phyloP scores from a whole-genome alignment of 2,329 filamentous ascomycete genomes.

The Mycogone perniciosa region DNA sequence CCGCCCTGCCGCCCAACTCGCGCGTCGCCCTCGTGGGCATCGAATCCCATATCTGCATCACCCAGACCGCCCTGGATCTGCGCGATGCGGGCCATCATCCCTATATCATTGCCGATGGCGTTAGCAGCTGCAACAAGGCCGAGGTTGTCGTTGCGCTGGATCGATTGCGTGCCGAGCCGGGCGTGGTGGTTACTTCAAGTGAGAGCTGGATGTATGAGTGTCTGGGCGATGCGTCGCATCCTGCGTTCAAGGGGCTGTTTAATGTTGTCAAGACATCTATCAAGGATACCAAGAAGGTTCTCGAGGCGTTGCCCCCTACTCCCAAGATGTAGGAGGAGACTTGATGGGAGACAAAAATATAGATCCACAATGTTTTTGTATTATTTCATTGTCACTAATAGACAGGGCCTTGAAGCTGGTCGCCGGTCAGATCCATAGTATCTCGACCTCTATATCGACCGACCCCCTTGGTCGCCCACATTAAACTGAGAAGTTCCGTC shows the following conservation, averaged over 20 bases:
- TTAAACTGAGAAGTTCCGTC: no score
- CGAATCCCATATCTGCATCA: slow-evolving; percentile 90
- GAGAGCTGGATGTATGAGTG: slow-evolving; percentile 88
- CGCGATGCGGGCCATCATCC: slow-evolving; percentile 69
- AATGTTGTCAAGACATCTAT: slow-evolving; percentile 72
- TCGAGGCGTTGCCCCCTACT: slow-evolving; percentile 55
- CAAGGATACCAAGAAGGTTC: slow-evolving; percentile 60
- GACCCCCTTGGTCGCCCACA: no score
- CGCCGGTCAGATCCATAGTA: no score
- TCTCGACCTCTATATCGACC: no score
- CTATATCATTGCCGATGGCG: slow-evolving; percentile 82
- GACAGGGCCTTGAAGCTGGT: no score
- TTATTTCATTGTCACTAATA: background rate
- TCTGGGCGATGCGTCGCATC: slow-evolving; percentile 71
- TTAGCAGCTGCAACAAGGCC: slow-evolving; percentile 77
- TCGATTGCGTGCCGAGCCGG: slow-evolving; percentile 62
- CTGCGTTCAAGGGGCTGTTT: slow-evolving; percentile 67
- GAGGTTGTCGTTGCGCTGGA: slow-evolving; percentile 76
- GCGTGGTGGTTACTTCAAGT: slow-evolving; percentile 74
- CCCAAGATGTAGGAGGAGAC: slow-evolving; percentile 44
- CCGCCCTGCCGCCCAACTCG: slow-evolving; percentile 30
- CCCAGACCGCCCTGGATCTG: slow-evolving; percentile 83
- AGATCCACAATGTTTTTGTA: background rate
- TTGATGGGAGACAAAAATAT: background rate
- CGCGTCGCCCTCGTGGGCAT: slow-evolving; percentile 81